phyloP scores from a whole-genome alignment of 2,329 filamentous ascomycete genomes.

The Hymenoscyphus salicellus region DNA sequence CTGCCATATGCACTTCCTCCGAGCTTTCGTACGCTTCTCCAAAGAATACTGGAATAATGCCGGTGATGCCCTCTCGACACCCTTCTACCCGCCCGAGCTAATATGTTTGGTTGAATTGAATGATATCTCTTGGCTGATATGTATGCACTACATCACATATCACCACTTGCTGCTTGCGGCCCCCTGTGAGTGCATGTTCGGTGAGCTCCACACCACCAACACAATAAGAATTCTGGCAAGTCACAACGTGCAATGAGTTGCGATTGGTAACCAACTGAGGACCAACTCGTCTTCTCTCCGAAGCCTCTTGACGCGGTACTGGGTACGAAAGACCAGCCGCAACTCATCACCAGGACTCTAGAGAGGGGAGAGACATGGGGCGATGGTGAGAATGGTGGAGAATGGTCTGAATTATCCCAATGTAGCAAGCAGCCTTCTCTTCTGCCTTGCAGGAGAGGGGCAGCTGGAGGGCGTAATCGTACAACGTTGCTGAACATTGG shows the following conservation, averaged over 20 bases:
- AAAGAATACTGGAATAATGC: not conserved
- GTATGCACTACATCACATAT: conserved; percentile 13
- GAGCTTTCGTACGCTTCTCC: not conserved
- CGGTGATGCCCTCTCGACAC: not conserved
- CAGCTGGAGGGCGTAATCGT: not conserved
- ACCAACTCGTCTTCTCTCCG: conserved; percentile 4
- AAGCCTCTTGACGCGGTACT: not conserved
- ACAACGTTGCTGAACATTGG: not conserved
- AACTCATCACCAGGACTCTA: conserved; percentile 4
- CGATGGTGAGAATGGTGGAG: not conserved
- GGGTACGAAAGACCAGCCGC: not conserved
- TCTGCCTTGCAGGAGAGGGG: conserved; percentile 1
- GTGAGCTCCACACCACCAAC: conserved; percentile 4
- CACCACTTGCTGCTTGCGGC: not conserved
- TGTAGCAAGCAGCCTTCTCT: conserved; percentile 8
- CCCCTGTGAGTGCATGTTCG: conserved; percentile 9
- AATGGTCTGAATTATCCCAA: conserved; percentile 1
- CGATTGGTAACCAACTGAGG: not conserved
- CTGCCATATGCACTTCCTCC: not conserved
- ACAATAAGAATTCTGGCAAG: conserved; percentile 1
- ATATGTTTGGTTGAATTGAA: not conserved
- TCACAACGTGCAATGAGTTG: conserved; percentile 2
- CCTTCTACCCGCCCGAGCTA: conserved; percentile 14
- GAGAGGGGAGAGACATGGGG: not conserved
- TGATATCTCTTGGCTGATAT: conserved; percentile 4